Evolutionary conservation across 2,329 filamentous ascomycete genomes (phyloP).

Genomic region (Lecanicillium sp.): DNA sequence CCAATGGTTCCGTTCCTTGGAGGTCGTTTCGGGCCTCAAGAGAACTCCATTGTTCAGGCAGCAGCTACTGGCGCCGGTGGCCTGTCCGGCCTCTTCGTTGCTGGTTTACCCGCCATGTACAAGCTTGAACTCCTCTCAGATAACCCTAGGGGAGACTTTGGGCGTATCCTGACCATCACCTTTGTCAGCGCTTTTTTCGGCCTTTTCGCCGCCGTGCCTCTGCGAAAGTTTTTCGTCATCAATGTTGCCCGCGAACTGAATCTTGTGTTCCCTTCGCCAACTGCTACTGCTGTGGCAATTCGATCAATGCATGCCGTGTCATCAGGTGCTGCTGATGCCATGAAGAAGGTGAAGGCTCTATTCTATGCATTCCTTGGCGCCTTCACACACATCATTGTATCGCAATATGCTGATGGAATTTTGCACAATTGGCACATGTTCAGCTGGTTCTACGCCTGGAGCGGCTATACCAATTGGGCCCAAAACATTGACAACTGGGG

Average conservation of each 20-base stretch:
- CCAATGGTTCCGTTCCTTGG: slow-evolving; percentile 43
- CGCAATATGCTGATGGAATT: slow-evolving; percentile 51
- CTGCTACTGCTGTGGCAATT: slow-evolving; percentile 53
- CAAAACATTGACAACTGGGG: slow-evolving; percentile 52
- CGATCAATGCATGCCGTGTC: slow-evolving; percentile 52
- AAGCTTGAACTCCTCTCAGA: slow-evolving; percentile 40
- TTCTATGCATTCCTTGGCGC: slow-evolving; percentile 40
- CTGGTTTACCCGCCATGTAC: slow-evolving; percentile 53
- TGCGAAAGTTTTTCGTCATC: slow-evolving; percentile 62
- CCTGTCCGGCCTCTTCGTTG: slow-evolving; percentile 48
- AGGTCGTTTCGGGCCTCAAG: slow-evolving; percentile 48
- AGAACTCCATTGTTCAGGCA: slow-evolving; percentile 55
- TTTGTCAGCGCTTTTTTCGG: slow-evolving; percentile 57
- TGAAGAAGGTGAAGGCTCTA: slow-evolving; percentile 49
- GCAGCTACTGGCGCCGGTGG: slow-evolving; percentile 51
- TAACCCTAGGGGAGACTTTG: slow-evolving; percentile 45
- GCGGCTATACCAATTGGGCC: slow-evolving; percentile 39
- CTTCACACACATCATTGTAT: slow-evolving; percentile 44
- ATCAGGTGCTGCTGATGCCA: slow-evolving; percentile 40
- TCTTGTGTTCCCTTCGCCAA: slow-evolving; percentile 50
- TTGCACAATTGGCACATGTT: slow-evolving; percentile 51
- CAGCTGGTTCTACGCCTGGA: slow-evolving; percentile 47
- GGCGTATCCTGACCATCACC: slow-evolving; percentile 50
- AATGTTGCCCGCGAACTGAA: slow-evolving; percentile 52
- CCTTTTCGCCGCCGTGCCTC: slow-evolving; percentile 52